Percentiles rank a stretch among this genome's conserved stretches.
These are phyloP conservation scores for Paspalum vaginatum DNA, from an alignment of 176 grass and related monocot genomes.

Conservation along the genomic window DNA sequence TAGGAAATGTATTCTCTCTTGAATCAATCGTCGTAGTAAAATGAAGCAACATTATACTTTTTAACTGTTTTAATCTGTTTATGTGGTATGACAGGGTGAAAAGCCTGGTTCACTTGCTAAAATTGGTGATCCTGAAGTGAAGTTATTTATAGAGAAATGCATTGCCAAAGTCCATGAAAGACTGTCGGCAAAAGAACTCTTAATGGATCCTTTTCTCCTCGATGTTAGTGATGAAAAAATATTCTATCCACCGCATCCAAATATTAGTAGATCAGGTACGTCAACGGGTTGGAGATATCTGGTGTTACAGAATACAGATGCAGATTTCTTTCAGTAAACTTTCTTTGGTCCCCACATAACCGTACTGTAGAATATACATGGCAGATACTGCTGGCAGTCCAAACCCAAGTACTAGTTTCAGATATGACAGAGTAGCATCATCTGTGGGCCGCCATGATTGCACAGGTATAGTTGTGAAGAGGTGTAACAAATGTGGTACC, in stretches of 20 bases:
- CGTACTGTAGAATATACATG: conserved; percentile 36
- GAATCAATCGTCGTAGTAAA: background rate
- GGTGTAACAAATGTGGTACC: background rate
- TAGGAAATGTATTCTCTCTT: conserved; percentile 21
- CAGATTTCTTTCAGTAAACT: background rate
- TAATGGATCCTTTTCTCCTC: conserved; percentile 76
- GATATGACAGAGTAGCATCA: conserved; percentile 34
- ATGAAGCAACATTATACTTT: background rate
- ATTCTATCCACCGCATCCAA: conserved; percentile 45
- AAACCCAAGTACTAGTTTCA: conserved; percentile 44
- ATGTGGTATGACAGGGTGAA: conserved; percentile 49
- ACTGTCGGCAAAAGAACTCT: conserved; percentile 64
- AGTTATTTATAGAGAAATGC: conserved; percentile 79
- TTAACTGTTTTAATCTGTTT: background rate
- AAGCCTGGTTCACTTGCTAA: conserved; percentile 69
- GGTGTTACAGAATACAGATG: background rate
- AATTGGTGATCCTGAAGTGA: conserved; percentile 65
- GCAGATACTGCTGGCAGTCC: conserved; percentile 42
- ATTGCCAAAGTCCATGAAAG: conserved; percentile 64
- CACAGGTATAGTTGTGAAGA: conserved; percentile 25
- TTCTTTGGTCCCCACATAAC: conserved; percentile 8
- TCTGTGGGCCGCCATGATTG: conserved; percentile 1
- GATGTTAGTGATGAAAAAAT: conserved; percentile 57
- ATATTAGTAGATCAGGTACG: conserved; percentile 50
- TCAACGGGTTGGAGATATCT: background rate